Evolutionary conservation across 2,329 filamentous ascomycete species (phyloP), one percentile per base, ranked within the genome.

Genomic region (Anthostomella pinea): DNA sequence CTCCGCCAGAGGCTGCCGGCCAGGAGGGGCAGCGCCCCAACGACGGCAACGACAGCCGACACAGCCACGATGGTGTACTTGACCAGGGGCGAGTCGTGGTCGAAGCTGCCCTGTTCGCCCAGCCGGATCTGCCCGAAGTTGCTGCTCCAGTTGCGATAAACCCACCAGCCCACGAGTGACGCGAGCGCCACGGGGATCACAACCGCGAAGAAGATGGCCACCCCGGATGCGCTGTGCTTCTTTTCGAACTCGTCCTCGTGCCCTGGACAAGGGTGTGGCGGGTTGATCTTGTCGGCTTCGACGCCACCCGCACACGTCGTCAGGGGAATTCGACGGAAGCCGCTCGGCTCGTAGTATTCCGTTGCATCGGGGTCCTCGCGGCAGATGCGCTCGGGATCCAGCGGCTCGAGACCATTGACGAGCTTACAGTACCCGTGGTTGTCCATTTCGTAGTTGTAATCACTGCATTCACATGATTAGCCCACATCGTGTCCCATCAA

Each of bases 81-180:
- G 57, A 98, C 75, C 72, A 86, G 87, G 2, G 84, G 78, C 28
- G 82, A 78, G 34, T 94, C 84, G 46, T 77, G 75, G 55, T 89
- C 80, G 45, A 90, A 62, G 64, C 62, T 53, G 50, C 67, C 65
- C 48, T 68, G 65, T 54, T 96, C 93, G 38, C 93, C 93, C 10
- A 98, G 79, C 15, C 88, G 79, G 58, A 98, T 91, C 59, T 91
- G 83, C 8, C 93, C 93, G 59, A 97, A 95, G 59, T 94, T 94
- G 63, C 81, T 81, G 52, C 81, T 82, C 87, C 87, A 96, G 64
- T 86, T 86, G 42, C 70, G 77, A 71, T 83, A 95, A 14, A 91
- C 83, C 64, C 81, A 96, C 70, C 86, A 96, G 24, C 93, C 93
- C 10, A 84, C 72, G 4, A 72, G 82, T 1, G 69, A 75, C 1